Percentiles rank a stretch among this genome's conserved stretches.
phyloP scores from a whole-genome alignment of 306 rosid genomes.

The Inga oerstediana region DNA sequence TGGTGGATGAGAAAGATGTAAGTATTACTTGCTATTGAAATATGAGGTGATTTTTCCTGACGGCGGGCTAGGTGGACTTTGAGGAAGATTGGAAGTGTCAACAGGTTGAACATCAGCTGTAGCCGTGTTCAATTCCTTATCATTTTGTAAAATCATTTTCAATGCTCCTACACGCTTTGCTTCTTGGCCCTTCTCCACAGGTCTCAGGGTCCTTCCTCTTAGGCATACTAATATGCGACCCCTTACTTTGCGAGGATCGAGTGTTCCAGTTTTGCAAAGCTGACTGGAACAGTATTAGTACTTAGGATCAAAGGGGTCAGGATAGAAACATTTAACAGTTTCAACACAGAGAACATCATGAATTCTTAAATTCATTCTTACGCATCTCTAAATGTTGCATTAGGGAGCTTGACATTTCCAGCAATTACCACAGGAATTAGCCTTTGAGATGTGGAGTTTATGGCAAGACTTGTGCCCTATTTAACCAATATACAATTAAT shows the following conservation, averaged over 20 bases:
- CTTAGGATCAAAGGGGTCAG: not conserved
- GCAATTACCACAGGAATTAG: not conserved
- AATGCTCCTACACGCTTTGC: constrained; percentile 60
- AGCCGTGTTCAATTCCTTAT: constrained; percentile 28
- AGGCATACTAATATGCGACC: constrained; percentile 50
- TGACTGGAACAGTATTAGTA: constrained; percentile 26
- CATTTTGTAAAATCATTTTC: constrained; percentile 58
- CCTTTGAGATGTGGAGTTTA: not conserved
- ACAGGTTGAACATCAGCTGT: constrained; percentile 54
- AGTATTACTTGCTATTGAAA: too few relatives aligned
- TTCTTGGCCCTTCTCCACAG: constrained; percentile 38
- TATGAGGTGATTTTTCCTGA: too few relatives aligned
- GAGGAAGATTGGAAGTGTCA: constrained; percentile 38
- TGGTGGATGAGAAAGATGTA: too few relatives aligned
- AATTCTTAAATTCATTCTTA: not conserved
- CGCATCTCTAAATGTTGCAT: not conserved
- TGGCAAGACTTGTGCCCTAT: not conserved
- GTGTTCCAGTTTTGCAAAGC: constrained; percentile 35
- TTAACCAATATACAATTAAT: not conserved
- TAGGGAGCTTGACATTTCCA: not conserved
- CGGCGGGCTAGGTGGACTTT: not conserved
- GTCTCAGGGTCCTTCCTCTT: constrained; percentile 40
- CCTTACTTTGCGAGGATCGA: constrained; percentile 40
- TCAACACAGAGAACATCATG: too few relatives aligned
- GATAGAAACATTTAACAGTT: not conserved